phyloP scores from a whole-genome alignment of 1,284 basidiomycete species.

The Rhodotorula sp. region DNA sequence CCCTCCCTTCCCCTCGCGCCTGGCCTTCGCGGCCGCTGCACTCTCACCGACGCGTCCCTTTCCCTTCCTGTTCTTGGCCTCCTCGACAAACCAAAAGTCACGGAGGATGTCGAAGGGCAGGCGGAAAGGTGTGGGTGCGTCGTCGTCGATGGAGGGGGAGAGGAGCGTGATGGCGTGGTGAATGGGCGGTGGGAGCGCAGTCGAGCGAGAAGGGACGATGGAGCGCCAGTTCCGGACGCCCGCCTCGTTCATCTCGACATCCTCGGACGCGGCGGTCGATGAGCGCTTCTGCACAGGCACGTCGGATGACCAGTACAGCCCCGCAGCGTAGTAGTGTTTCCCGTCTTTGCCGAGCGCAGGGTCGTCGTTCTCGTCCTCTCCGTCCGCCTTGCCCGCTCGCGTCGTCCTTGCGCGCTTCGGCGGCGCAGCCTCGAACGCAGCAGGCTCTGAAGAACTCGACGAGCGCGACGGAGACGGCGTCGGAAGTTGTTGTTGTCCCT shows the following conservation, averaged over 20 bases:
- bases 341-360: constrained; percentile 16
- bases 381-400: background rate
- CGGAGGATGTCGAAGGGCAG: constrained; percentile 50
- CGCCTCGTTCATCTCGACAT: background rate
- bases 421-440: background rate
- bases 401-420: background rate
- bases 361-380: background rate
- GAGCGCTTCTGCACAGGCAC: constrained; percentile 2
- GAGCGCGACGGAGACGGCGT: constrained; percentile 10
- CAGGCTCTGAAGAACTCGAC: background rate
- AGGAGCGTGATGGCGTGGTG: constrained; percentile 19
- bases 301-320: constrained; percentile 21
- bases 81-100: constrained; percentile 46
- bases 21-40: background rate
- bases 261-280: no score
- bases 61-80: constrained; percentile 35
- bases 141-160: constrained; percentile 12
- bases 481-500: constrained; percentile 1
- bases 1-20: constrained; percentile 9
- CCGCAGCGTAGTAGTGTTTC: constrained; percentile 19
- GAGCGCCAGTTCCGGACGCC: constrained; percentile 11
- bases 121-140: constrained; percentile 37
- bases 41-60: constrained; percentile 41
- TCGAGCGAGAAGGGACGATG: background rate
- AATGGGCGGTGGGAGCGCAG: constrained; percentile 14